Evolutionary conservation across 768 basidiomycete species (phyloP).

Genomic region (Hericium coralloides): DNA sequence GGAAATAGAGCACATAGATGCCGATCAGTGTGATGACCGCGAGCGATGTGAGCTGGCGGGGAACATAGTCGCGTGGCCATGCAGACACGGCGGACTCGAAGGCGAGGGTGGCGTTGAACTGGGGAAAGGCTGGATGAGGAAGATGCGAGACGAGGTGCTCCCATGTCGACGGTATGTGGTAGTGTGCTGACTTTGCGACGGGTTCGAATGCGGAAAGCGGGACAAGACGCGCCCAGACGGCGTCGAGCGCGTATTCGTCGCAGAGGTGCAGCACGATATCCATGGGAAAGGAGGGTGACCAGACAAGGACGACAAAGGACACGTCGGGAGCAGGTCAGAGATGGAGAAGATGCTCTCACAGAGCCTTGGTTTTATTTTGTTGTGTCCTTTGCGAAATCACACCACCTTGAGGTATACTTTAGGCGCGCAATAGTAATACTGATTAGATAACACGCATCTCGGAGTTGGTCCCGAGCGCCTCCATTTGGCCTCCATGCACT

Average conservation of each 20-base stretch:
- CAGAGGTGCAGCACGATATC: conserved; percentile 69
- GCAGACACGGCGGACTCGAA: conserved; percentile 41
- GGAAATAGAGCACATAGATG: conserved; percentile 79
- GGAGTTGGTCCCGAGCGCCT: too few species aligned
- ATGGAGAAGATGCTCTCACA: neutral
- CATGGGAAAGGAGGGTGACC: conserved; percentile 37
- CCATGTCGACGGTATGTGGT: conserved; percentile 36
- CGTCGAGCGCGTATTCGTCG: conserved; percentile 73
- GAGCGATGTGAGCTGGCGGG: conserved; percentile 71
- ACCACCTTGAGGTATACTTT: neutral
- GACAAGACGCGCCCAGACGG: conserved; percentile 64
- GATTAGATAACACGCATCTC: neutral
- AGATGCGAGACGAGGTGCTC: conserved; percentile 43
- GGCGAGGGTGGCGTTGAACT: conserved; percentile 14
- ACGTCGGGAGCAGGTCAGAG: neutral
- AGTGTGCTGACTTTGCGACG: conserved; percentile 13
- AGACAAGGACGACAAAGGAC: neutral
- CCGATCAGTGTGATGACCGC: conserved; percentile 66
- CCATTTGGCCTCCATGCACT: too few species aligned
- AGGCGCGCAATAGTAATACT: neutral
- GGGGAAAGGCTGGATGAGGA: conserved; percentile 45
- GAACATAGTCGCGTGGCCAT: conserved; percentile 80
- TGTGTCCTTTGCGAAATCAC: neutral
- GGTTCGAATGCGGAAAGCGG: conserved; percentile 35
- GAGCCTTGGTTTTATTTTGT: neutral